Evolutionary conservation across 1,284 basidiomycete species (phyloP).

Genomic region (Boletus sp.): DNA sequence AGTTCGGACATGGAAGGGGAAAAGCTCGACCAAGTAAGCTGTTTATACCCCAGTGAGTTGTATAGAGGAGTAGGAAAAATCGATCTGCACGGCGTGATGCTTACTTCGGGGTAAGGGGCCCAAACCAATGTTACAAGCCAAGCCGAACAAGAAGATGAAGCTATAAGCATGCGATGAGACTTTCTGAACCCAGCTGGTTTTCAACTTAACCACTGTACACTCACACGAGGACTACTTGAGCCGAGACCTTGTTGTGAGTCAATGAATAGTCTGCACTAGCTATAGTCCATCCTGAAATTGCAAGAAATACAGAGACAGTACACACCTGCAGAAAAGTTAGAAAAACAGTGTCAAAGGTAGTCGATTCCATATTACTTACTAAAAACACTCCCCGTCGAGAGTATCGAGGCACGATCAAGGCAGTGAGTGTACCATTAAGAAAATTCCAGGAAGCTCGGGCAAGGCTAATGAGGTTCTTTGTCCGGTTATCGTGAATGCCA

Average conservation of each 20-base stretch:
- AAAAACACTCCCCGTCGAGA: conserved; percentile 24
- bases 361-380: conserved; percentile 7
- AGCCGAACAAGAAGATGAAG: conserved; percentile 19
- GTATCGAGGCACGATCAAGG: conserved; percentile 19
- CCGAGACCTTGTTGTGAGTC: conserved; percentile 8
- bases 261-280: conserved; percentile 19
- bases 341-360: not conserved
- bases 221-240: conserved; percentile 18
- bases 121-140: conserved; percentile 20
- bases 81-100: not conserved
- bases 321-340: conserved; percentile 12
- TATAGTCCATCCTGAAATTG: conserved; percentile 20
- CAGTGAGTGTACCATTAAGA: conserved; percentile 2
- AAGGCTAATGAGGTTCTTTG: conserved; percentile 22
- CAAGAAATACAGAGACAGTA: conserved; percentile 16
- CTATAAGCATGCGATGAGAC: conserved; percentile 13
- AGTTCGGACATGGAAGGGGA: conserved; percentile 28
- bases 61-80: not conserved
- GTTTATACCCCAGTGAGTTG: not conserved
- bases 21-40: conserved; percentile 33
- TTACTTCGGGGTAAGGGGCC: conserved; percentile 16
- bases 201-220: not conserved
- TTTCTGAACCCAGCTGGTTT: not conserved
- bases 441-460: conserved; percentile 13
- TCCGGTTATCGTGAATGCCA: conserved; percentile 25